Base-by-base conservation (phyloP, 805 yeast genomes). In the Kodamaea neixiangensis region DNA sequence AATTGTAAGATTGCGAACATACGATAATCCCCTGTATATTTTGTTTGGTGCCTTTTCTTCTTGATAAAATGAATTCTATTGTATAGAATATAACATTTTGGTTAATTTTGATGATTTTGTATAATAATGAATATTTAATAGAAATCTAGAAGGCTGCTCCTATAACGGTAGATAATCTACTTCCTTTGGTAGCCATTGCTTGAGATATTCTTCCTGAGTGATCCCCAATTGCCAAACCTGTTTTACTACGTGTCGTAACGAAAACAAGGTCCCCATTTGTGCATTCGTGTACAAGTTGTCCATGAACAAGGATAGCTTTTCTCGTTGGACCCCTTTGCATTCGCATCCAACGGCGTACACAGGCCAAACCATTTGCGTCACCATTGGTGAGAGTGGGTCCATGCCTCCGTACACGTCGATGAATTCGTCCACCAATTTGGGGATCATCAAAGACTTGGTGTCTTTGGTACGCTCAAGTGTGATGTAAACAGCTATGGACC, bases 351-450 rank as follows among this genome's bases (percentile, higher is more conserved):
- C 66, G 13, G 77, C 77, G 58, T 77, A 79, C 2, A 81, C 68
- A 0, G 86, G 86, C 85, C 85, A 81, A 3, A 81, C 84, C 85
- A 81, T 81, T 57, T 81, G 86, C 3, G 84, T 80, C 4, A 78
- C 76, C 15, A 75, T 63, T 1, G 85, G 82, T 1, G 80, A 72
- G 4, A 61, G 58, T 1, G 76, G 62, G 14, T 77, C 73, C 73
- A 81, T 66, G 0, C 79, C 64, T 1, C 70, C 67, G 56, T 81
- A 80, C 7, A 74, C 72, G 10, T 69, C 65, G 3, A 80, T 73
- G 56, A 81, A 81, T 57, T 81, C 86, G 63, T 63, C 38, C 60
- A 73, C 59, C 57, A 63, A 35, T 62, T 70, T 58, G 56, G 62
- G 52, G 13, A 76, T 69, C 7, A 55, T 51, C 18, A 55, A 61